These are phyloP conservation scores for Cutaneotrichosporon sp. DNA, from an alignment of 1,284 basidiomycete genomes.

Conservation along the genomic window DNA sequence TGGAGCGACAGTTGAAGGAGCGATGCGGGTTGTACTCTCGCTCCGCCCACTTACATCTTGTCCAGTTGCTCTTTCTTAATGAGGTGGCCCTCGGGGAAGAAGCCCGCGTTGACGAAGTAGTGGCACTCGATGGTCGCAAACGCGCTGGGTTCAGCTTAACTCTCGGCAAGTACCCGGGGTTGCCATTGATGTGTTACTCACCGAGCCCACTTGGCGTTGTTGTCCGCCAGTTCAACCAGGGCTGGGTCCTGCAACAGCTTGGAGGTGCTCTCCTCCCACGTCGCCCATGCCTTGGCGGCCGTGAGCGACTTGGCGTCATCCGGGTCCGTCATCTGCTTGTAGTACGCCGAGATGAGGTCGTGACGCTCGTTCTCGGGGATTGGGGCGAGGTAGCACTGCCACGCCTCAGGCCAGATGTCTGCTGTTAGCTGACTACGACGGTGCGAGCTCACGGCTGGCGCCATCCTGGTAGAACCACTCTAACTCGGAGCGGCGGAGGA, in stretches of 20 bases:
- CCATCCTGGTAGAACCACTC: constrained; percentile 83
- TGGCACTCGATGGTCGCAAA: constrained; percentile 91
- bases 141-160: constrained; percentile 58
- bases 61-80: constrained; percentile 79
- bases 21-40: not conserved
- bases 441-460: constrained; percentile 32
- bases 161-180: too few species aligned
- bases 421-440: constrained; percentile 10
- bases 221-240: constrained; percentile 68
- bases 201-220: constrained; percentile 70
- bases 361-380: constrained; percentile 76
- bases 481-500: constrained; percentile 78
- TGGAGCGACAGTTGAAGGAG: not conserved
- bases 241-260: constrained; percentile 69
- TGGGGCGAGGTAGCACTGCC: constrained; percentile 75
- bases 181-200: constrained; percentile 50
- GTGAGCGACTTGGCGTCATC: constrained; percentile 59
- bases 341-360: constrained; percentile 74
- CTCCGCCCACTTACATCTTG: constrained; percentile 69
- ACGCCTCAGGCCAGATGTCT: constrained; percentile 78
- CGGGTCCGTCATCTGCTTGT: constrained; percentile 74
- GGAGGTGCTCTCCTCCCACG: constrained; percentile 87
- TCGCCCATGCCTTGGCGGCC: constrained; percentile 72
- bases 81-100: constrained; percentile 84
- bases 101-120: constrained; percentile 84